Evolutionary conservation across 306 rosid species (phyloP), one percentile per base, ranked within the genome.

Genomic region (Citrullus mucosospermus): DNA sequence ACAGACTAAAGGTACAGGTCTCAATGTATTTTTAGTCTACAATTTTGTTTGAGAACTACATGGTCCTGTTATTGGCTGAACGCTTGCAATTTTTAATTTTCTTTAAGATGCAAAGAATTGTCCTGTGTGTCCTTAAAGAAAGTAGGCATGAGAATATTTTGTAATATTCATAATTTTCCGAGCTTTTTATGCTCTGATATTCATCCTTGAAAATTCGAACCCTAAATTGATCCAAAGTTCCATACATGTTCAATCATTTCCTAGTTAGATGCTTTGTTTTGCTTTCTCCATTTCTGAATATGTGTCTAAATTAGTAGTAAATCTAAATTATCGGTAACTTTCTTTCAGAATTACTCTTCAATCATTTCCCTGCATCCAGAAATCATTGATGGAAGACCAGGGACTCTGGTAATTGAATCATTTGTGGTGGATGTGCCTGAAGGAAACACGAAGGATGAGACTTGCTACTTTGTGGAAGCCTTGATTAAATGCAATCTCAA

Each of bases 341-440:
- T 16, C 18, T 82, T 86, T 57, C 96, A 94, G 97, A 94, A 94
- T 89, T 94, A 92, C 89, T 92, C 97, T 51, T 94, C 98, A 50
- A 85, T 88, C 74, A 81, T 92, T 82, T 90, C 98, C 78, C 90
- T 92, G 43, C 98, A 94, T 79, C 95, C 97, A 36, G 97, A 92
- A 80, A 89, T 89, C 55, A 81, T 86, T 39, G 97, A 94, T 57
- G 98, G 97, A 83, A 88, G 96, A 83, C 98, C 96, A 71, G 97
- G 98, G 63, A 89, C 98, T 56, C 51, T 90, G 84, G 98, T 92
- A 76, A 89, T 94, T 30, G 98, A 94, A 82, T 94, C 98, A 41
- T 94, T 89, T 84, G 95, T 94, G 80, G 98, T 94, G 84, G 98
- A 94, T 79, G 91, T 94, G 76, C 98, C 98, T 14, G 97, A 94